phyloP scores from a whole-genome alignment of 164 flowering plant genomes.

The Taxillus chinensis region DNA sequence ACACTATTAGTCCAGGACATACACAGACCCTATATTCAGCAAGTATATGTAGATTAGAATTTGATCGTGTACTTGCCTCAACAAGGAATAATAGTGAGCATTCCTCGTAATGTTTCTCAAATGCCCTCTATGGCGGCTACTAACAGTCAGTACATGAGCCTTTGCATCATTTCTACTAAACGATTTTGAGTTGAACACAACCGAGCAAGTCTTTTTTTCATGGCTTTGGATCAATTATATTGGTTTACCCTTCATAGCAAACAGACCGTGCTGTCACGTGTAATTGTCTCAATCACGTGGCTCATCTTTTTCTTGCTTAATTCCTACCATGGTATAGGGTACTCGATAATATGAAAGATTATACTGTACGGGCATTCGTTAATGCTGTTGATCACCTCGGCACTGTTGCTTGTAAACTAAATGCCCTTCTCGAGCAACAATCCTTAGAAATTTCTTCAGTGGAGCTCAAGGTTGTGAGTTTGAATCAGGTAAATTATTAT shows the following conservation, averaged over 20 bases:
- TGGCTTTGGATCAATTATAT: not conserved
- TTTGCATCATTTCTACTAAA: no score
- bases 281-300: no score
- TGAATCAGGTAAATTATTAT: slow-evolving; percentile 57
- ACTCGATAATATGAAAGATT: slow-evolving; percentile 86
- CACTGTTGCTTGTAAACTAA: slow-evolving; percentile 87
- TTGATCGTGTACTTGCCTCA: not conserved
- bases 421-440: slow-evolving; percentile 87
- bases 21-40: no score
- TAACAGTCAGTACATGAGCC: no score
- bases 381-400: slow-evolving; percentile 99
- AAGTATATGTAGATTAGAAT: not conserved
- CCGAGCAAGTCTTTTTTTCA: not conserved
- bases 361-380: slow-evolving; percentile 86
- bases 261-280: no score
- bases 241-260: not conserved
- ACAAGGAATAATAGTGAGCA: no score
- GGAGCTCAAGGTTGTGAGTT: slow-evolving; percentile 57
- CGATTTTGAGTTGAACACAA: not conserved
- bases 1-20: no score
- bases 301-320: not conserved
- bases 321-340: slow-evolving; percentile 40
- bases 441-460: slow-evolving; percentile 49
- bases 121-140: no score
- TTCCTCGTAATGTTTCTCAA: no score